These are phyloP conservation scores for Populus davidiana DNA, from an alignment of 345 rosid species.

Conservation along the genomic window DNA sequence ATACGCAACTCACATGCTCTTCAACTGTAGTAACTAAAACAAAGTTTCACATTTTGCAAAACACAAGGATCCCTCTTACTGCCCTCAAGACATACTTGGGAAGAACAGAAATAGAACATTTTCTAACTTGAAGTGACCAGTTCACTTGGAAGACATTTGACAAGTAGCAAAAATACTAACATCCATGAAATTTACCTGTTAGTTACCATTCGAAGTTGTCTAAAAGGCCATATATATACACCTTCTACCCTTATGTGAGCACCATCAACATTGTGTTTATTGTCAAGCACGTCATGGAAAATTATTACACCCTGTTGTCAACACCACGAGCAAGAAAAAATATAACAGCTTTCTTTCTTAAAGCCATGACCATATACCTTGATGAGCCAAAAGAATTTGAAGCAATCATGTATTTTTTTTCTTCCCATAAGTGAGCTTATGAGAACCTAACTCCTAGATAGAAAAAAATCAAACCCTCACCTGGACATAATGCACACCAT, in stretches of 20 bases:
- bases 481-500: slow-evolving; percentile 95
- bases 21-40: neutral
- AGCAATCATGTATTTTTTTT: neutral
- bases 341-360: neutral
- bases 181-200: slow-evolving; percentile 54
- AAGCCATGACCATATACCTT: neutral
- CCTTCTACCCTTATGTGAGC: slow-evolving; percentile 95
- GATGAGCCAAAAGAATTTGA: neutral
- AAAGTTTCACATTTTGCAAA: neutral
- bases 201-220: slow-evolving; percentile 94
- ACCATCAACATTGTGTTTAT: slow-evolving; percentile 84
- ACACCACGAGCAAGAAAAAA: slow-evolving; percentile 12
- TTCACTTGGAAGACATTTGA: neutral
- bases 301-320: slow-evolving; percentile 81
- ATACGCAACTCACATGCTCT: neutral
- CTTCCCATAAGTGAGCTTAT: neutral
- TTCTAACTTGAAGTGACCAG: neutral
- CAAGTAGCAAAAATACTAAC: neutral
- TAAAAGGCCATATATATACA: slow-evolving; percentile 99
- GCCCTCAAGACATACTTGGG: neutral
- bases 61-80: neutral
- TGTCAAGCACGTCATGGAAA: slow-evolving; percentile 92
- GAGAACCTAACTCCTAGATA: neutral
- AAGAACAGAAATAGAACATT: neutral
- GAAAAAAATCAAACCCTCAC: slow-evolving; percentile 30